Percentiles rank a stretch among this genome's conserved stretches.
Conservation (phyloP, 768 basidiomycete species). For the Amanita muscaria region DNA sequence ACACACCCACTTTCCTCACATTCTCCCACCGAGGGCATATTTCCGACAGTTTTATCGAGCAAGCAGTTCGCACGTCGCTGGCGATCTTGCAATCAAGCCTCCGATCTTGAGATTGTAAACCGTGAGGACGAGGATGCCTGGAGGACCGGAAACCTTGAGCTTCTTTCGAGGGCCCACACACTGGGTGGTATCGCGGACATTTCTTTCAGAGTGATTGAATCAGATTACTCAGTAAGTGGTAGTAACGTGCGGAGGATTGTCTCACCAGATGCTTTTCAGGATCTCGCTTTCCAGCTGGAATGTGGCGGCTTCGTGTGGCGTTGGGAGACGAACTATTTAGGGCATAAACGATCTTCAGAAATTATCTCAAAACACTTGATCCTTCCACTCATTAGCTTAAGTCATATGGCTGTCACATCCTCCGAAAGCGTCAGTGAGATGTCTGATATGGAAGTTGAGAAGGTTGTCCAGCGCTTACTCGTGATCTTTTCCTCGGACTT, state of each 20-base stretch:
- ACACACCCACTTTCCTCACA: slow-evolving; percentile 2
- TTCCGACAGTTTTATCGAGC: slow-evolving; percentile 37
- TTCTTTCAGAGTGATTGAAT: slow-evolving; percentile 50
- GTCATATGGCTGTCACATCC: slow-evolving; percentile 59
- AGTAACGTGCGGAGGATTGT: neutral
- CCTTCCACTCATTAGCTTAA: slow-evolving; percentile 63
- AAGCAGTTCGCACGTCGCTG: slow-evolving; percentile 62
- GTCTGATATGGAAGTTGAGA: slow-evolving; percentile 52
- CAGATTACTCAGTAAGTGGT: slow-evolving; percentile 48
- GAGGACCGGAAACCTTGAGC: slow-evolving; percentile 44
- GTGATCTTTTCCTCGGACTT: neutral
- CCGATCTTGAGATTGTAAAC: slow-evolving; percentile 20
- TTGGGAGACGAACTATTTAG: slow-evolving; percentile 67
- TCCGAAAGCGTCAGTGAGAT: slow-evolving; percentile 48
- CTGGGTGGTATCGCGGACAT: slow-evolving; percentile 50
- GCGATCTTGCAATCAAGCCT: slow-evolving; percentile 45
- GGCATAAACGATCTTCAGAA: slow-evolving; percentile 57
- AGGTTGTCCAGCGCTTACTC: slow-evolving; percentile 31
- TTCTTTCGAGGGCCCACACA: slow-evolving; percentile 52
- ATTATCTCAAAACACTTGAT: slow-evolving; percentile 74
- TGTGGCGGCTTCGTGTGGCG: slow-evolving; percentile 61
- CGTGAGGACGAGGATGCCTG: slow-evolving; percentile 51
- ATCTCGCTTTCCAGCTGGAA: slow-evolving; percentile 55
- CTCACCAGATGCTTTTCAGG: slow-evolving; percentile 31
- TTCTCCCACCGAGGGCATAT: neutral